A percentile compares a stretch with the other conserved stretches of the same genome.
phyloP scores from a whole-genome alignment of 2,329 filamentous ascomycete species.

The Calonectria fujianensis region DNA sequence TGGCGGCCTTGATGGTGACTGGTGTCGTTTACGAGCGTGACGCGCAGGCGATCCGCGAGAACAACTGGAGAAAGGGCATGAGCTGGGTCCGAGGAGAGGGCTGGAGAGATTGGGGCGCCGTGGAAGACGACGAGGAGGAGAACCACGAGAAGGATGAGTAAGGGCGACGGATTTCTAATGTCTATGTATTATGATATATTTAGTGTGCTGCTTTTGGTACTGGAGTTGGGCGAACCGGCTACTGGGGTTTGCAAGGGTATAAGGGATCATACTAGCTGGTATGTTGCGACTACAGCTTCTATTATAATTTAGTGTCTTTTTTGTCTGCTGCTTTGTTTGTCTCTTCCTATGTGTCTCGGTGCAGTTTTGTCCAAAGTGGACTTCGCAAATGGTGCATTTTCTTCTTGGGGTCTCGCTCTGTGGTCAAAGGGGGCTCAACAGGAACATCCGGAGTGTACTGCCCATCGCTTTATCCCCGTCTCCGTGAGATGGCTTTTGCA shows the following conservation, averaged over 20 bases:
- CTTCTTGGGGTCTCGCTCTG: background rate
- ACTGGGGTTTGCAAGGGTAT: constrained; percentile 26
- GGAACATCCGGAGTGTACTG: too few relatives aligned
- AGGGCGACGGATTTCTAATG: constrained; percentile 37
- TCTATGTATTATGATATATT: constrained; percentile 46
- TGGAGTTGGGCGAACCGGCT: constrained; percentile 43
- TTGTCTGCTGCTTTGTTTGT: background rate
- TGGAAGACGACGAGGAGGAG: constrained; percentile 69
- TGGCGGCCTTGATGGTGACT: constrained; percentile 84
- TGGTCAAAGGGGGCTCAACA: too few relatives aligned
- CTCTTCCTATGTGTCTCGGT: background rate
- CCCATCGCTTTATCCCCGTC: too few relatives aligned
- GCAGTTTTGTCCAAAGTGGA: background rate
- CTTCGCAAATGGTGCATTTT: background rate
- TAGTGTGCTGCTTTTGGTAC: constrained; percentile 46
- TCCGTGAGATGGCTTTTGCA: too few relatives aligned
- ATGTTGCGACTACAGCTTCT: background rate
- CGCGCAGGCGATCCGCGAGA: constrained; percentile 80
- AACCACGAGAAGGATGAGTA: constrained; percentile 57
- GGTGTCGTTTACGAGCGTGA: constrained; percentile 86
- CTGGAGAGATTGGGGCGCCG: constrained; percentile 79
- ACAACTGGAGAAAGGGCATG: constrained; percentile 81
- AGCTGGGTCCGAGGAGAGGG: constrained; percentile 85
- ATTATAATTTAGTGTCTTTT: constrained; percentile 12
- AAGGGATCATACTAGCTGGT: constrained; percentile 37